Evolutionary conservation across 2,329 filamentous ascomycete species (phyloP), one percentile per base, ranked within the genome.

Genomic region (Phaeosphaeria sp.): DNA sequence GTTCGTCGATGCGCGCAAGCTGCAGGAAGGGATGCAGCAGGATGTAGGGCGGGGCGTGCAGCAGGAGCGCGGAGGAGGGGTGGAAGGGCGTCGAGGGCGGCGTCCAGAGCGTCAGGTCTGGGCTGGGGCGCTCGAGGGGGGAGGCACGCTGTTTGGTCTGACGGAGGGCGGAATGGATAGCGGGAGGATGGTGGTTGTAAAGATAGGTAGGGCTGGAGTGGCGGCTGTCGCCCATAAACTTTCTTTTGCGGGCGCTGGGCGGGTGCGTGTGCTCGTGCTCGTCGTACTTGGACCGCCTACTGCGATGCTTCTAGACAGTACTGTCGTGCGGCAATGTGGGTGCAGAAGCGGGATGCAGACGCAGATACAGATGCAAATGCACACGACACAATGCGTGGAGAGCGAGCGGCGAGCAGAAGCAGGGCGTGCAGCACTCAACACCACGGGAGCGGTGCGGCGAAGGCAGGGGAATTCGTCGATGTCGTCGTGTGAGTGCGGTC

Each of bases 11-110:
- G 65, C 62, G 70, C 56, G 68, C 63, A 46, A 73, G 67, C 52
- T 72, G 72, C 63, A 69, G 50, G 50, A 66, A 61, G 27, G 73
- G 69, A 53, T 71, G 68, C 60, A 70, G 67, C 53, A 69, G 60
- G 52, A 71, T 56, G 27, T 65, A 52, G n/a, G 65, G 57, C 48
- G 66, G 63, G 55, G 62, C 60, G 46, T 58, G 59, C 48, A 51
- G 52, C 41, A 55, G n/a, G 23, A 25, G 57, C 39, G 57, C 55
- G 57, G 60, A 58, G 30, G 55, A 61, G 23, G 57, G 57, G 51
- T 63, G 59, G 43, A 56, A 55, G 33, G 60, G 55, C 44, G 55
- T 55, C 55, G 50, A 63, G 52, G 60, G 49, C 50, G 52, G 52
- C 42, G 59, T 49, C 44, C 44, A 61, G 17, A 59, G 58, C 56